These are phyloP conservation scores for Mortierella sp. DNA, from an alignment of 371 early-diverging fungal genomes.

Conservation along the genomic window DNA sequence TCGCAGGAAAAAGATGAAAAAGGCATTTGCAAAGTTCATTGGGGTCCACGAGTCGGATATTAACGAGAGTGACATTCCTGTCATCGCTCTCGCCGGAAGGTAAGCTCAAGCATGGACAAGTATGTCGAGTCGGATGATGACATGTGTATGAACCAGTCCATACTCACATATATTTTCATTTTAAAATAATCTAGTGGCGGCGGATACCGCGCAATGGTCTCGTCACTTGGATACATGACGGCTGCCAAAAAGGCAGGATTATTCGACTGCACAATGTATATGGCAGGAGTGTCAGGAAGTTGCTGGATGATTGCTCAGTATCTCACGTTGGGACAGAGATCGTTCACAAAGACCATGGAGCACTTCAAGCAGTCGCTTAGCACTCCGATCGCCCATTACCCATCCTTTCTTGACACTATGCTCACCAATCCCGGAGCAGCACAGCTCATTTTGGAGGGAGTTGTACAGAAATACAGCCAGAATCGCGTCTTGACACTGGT, in stretches of 20 bases:
- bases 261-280: slow-evolving; percentile 70
- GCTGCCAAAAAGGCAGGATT: slow-evolving; percentile 70
- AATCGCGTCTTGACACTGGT: slow-evolving; percentile 71
- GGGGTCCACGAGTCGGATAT: slow-evolving; percentile 70
- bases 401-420: slow-evolving; percentile 47
- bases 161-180: neutral
- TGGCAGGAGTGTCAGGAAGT: slow-evolving; percentile 73
- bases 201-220: slow-evolving; percentile 80
- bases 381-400: slow-evolving; percentile 37
- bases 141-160: neutral
- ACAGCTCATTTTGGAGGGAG: slow-evolving; percentile 65
- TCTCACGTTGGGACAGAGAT: slow-evolving; percentile 46
- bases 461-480: slow-evolving; percentile 67
- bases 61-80: slow-evolving; percentile 75
- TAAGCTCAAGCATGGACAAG: slow-evolving; percentile 21
- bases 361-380: slow-evolving; percentile 49
- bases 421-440: slow-evolving; percentile 57
- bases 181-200: slow-evolving; percentile 67
- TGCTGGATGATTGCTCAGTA: slow-evolving; percentile 67
- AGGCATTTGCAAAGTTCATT: slow-evolving; percentile 79
- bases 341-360: slow-evolving; percentile 49
- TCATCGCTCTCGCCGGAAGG: slow-evolving; percentile 77
- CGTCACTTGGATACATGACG: slow-evolving; percentile 69
- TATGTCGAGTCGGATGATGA: neutral
- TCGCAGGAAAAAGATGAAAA: slow-evolving; percentile 65